These are phyloP conservation scores for Primulina huaijiensis DNA, from an alignment of 257 asterid species.

Conservation along the genomic window DNA sequence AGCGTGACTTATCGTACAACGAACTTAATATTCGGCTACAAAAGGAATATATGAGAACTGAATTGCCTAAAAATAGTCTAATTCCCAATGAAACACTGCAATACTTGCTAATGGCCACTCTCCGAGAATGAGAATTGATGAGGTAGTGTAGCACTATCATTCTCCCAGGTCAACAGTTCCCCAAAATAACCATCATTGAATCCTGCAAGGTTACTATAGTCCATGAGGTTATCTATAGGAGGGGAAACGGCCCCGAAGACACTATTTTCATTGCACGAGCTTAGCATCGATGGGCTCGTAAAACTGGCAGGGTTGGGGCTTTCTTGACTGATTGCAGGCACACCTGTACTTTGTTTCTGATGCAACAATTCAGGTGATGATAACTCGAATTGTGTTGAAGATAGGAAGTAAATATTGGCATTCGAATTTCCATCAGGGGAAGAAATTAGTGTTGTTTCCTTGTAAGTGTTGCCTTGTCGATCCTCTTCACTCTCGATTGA, in stretches of 20 bases:
- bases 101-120: conserved; percentile 43
- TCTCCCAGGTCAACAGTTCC: conserved; percentile 35
- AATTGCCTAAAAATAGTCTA: background rate
- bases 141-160: conserved; percentile 37
- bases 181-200: conserved; percentile 26
- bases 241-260: conserved; percentile 21
- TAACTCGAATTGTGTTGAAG: conserved; percentile 36
- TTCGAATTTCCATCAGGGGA: conserved; percentile 40
- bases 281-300: conserved; percentile 24
- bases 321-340: conserved; percentile 28
- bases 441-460: conserved; percentile 33
- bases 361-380: conserved; percentile 38
- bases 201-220: conserved; percentile 19
- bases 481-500: conserved; percentile 62
- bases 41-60: background rate
- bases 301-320: conserved; percentile 14
- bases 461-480: conserved; percentile 27
- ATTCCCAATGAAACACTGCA: background rate
- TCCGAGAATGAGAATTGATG: conserved; percentile 63
- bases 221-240: conserved; percentile 6
- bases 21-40: background rate
- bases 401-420: conserved; percentile 24
- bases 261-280: conserved; percentile 28
- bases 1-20: background rate
- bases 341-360: conserved; percentile 8